phyloP scores from a whole-genome alignment of 169 alveolate species.

The Plasmodium knowlesi region DNA sequence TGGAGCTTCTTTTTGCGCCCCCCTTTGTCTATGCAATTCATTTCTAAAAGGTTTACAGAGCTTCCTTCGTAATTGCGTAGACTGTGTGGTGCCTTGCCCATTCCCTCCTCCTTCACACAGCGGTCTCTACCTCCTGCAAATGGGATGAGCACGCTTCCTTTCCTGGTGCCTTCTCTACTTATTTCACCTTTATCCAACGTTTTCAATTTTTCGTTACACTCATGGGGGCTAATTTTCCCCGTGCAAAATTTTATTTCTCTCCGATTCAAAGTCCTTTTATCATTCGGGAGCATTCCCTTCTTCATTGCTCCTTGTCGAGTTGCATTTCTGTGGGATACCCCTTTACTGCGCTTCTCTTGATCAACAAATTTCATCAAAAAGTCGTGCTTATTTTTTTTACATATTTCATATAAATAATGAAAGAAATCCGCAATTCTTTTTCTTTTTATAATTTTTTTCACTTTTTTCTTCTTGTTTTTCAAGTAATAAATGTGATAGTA shows the following conservation, averaged over 20 bases:
- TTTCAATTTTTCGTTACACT: not conserved
- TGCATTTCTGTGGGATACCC: not conserved
- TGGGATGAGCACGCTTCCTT: not conserved
- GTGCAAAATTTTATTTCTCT: not conserved
- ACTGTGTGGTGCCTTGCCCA: not conserved
- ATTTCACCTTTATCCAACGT: not conserved
- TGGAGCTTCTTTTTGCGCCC: not conserved
- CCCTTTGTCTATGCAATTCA: not conserved
- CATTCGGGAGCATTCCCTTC: not conserved
- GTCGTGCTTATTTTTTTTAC: slow-evolving; percentile 18
- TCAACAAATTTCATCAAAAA: slow-evolving; percentile 24
- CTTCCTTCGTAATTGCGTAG: not conserved
- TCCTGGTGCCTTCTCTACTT: not conserved
- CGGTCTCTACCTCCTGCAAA: not conserved
- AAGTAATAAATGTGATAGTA: not conserved
- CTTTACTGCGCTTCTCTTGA: not conserved
- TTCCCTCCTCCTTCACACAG: not conserved
- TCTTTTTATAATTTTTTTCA: slow-evolving; percentile 1
- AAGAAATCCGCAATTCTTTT: slow-evolving; percentile 11
- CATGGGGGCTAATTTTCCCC: not conserved
- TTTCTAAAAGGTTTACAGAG: not conserved
- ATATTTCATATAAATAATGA: slow-evolving; percentile 3
- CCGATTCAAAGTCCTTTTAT: not conserved
- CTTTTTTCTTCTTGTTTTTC: not conserved
- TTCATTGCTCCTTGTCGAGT: not conserved